phyloP scores from a whole-genome alignment of 2,329 filamentous ascomycete genomes.

The Ambrosiella beaveri region DNA sequence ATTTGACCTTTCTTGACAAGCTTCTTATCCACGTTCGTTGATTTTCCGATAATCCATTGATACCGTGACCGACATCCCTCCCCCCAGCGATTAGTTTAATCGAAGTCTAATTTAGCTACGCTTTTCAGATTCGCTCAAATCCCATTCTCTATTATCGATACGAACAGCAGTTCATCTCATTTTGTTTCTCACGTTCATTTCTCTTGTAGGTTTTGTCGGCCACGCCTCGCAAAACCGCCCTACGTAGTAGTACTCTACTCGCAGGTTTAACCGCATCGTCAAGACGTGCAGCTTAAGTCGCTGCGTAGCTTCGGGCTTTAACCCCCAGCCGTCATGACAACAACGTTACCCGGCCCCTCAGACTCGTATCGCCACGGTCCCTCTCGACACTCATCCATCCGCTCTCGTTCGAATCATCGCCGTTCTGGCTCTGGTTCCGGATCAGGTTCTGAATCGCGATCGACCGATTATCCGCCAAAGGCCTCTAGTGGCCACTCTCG shows the following conservation, averaged over 20 bases:
- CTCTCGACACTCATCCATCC: constrained; percentile 9
- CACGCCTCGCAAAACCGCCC: background rate
- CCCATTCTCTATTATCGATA: too few species aligned
- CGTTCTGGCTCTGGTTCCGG: constrained; percentile 11
- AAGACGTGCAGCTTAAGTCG: constrained; percentile 3
- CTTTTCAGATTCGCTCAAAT: too few species aligned
- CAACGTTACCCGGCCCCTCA: constrained; percentile 11
- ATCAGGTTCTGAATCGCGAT: constrained; percentile 8
- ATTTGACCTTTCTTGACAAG: too few species aligned
- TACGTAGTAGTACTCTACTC: background rate
- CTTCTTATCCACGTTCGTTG: too few species aligned
- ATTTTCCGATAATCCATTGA: too few species aligned
- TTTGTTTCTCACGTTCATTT: too few species aligned
- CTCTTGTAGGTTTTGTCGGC: too few species aligned
- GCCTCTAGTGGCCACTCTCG: constrained; percentile 8
- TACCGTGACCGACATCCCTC: too few species aligned
- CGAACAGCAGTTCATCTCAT: too few species aligned
- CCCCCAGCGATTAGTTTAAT: too few species aligned
- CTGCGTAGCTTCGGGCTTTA: background rate
- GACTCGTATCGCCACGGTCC: constrained; percentile 11
- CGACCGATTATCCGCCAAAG: constrained; percentile 1
- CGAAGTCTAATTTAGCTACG: too few species aligned
- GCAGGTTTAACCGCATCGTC: background rate
- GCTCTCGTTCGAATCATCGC: constrained; percentile 11
- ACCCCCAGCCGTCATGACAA: constrained; percentile 11